Conservation (phyloP, 805 yeast genomes). For the Saturnispora zaruensis region DNA sequence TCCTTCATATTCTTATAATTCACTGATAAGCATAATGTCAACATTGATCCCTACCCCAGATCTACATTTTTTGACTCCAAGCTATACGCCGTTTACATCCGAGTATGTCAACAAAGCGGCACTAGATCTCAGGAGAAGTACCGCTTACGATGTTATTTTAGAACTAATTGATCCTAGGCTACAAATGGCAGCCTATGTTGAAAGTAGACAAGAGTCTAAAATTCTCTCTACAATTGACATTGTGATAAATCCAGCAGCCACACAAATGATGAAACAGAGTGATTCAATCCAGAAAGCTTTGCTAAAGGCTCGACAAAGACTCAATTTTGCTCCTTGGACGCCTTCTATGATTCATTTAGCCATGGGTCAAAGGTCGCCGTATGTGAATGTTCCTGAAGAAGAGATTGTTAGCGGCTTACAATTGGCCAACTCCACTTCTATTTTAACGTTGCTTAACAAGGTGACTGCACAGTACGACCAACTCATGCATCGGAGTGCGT, state of each 20-base stretch:
- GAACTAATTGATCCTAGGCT: conserved; percentile 73
- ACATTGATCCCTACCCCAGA: conserved; percentile 81
- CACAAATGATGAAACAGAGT: background rate
- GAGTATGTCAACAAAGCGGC: conserved; percentile 40
- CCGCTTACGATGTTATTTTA: conserved; percentile 78
- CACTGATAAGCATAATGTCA: conserved; percentile 71
- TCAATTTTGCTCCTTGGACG: conserved; percentile 80
- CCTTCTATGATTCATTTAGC: conserved; percentile 74
- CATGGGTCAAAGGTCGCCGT: conserved; percentile 66
- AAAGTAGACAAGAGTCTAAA: conserved; percentile 34
- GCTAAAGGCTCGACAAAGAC: conserved; percentile 48
- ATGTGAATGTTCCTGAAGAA: conserved; percentile 27
- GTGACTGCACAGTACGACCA: conserved; percentile 72
- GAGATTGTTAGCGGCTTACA: conserved; percentile 66
- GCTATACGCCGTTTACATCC: conserved; percentile 67
- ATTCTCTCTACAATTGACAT: conserved; percentile 60
- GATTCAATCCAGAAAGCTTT: conserved; percentile 52
- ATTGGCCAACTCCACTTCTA: conserved; percentile 75
- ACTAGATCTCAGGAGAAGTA: conserved; percentile 52
- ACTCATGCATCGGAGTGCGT: conserved; percentile 73
- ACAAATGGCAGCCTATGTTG: conserved; percentile 50
- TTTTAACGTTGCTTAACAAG: conserved; percentile 55
- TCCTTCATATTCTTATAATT: conserved; percentile 87
- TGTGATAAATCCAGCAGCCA: conserved; percentile 43
- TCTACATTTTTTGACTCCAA: conserved; percentile 63